Conservation (phyloP, 2,329 filamentous ascomycete genomes). For the Colletotrichum zoysiae region DNA sequence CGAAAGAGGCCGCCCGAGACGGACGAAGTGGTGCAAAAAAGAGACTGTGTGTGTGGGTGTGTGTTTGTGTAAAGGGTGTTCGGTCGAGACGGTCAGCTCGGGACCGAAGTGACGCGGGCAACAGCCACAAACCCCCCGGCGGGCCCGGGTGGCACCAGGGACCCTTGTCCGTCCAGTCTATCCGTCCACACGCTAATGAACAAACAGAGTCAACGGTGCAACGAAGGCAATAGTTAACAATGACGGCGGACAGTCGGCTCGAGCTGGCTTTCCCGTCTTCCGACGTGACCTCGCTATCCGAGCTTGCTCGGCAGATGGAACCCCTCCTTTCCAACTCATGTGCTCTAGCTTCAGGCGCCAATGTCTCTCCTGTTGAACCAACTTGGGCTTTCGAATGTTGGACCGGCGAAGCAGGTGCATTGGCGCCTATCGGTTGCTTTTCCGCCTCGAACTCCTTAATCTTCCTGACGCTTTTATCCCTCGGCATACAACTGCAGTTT, state of each 20-base stretch:
- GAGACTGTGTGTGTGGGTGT: too few relatives aligned
- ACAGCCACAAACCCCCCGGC: not conserved
- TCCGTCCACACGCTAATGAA: not conserved
- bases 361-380: not conserved
- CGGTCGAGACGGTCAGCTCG: conserved; percentile 43
- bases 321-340: not conserved
- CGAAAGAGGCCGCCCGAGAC: too few relatives aligned
- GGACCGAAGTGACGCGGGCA: conserved; percentile 1
- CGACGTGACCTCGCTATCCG: not conserved
- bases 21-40: too few relatives aligned
- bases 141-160: not conserved
- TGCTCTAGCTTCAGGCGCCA: not conserved
- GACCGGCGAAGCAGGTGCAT: not conserved
- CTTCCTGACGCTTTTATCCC: not conserved
- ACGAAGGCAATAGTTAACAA: not conserved
- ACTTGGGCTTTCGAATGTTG: not conserved
- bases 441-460: not conserved
- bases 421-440: not conserved
- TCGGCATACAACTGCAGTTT: not conserved
- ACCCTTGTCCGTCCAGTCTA: not conserved
- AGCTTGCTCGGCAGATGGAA: not conserved
- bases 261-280: not conserved
- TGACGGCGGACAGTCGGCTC: not conserved
- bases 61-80: conserved; percentile 46
- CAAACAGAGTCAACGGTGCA: not conserved